Evolutionary conservation across 257 asterid genomes (phyloP), one percentile per base, ranked within the genome.

Genomic region (Solanum chiquidenum): DNA sequence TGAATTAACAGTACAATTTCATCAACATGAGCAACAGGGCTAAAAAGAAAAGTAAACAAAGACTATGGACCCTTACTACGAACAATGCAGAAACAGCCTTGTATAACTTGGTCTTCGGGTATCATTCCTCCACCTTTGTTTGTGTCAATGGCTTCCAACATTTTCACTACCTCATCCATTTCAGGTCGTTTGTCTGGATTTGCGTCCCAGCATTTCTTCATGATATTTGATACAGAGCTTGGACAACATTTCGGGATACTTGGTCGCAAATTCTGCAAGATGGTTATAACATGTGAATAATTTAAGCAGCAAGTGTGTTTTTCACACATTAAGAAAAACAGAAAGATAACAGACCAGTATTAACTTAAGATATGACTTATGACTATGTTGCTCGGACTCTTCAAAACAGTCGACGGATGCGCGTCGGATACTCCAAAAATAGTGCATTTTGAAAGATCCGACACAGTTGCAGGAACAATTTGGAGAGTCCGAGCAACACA

Each of bases 61-160:
- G 62, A 60, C 92, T 91, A 96, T 23, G 98, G 98, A n/a, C 99
- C 98, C 9, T 98, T 94, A 4, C 91, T 80, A 9, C 98, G 95
- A 58, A 92, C 93, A 68, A 96, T 94, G 93, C 99, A 96, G 88
- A 96, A 94, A 87, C 96, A 96, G 18, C 96, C 94, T 4, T 91
- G 31, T 25, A 25, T 88, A 0, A 92, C 94, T 74, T 94, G 94
- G 86, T 95, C 98, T 79, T 95, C 98, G 5, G 99, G 96, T 87
- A 96, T 92, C 99, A 96, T 96, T 8, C 99, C 98, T 62, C 99
- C 99, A 72, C 99, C 98, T 87, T 93, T 96, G 94, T 95, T 95
- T 12, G 98, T 96, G 88, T 96, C 98, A 42, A 96, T 88, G 3
- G 95, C 98, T 86, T 96, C 98, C 89, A 96, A 90, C 91, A 93